These are phyloP conservation scores for Colletotrichum tropicale DNA, from an alignment of 2,329 filamentous ascomycete genomes.

Conservation along the genomic window DNA sequence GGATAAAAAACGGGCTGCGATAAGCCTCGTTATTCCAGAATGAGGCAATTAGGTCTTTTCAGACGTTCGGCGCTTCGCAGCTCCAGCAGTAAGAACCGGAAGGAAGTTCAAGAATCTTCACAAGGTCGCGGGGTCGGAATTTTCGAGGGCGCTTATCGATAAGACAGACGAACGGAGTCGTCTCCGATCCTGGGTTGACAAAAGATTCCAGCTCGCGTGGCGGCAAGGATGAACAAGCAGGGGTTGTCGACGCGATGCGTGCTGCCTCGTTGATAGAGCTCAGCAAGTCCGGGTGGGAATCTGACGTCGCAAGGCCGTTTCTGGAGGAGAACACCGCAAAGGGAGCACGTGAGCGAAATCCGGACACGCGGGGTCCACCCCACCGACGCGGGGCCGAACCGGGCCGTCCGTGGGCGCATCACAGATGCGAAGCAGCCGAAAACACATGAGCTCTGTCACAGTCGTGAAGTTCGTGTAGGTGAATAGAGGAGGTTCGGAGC, in stretches of 20 bases:
- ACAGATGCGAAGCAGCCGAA: not conserved
- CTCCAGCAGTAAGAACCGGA: not conserved
- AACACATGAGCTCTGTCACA: not conserved
- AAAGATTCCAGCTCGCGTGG: not conserved
- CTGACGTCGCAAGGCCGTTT: not conserved
- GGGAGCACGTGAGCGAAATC: not conserved
- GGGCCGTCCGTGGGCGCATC: not conserved
- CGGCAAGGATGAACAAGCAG: not conserved
- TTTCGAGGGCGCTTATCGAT: not conserved
- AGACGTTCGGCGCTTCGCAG: not conserved
- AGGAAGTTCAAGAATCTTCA: not conserved
- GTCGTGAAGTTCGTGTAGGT: not conserved
- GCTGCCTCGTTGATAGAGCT: not conserved
- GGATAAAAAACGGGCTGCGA: no score
- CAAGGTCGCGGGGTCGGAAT: not conserved
- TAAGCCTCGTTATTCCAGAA: no score
- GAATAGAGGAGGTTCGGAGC: not conserved
- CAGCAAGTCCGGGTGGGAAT: not conserved
- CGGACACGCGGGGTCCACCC: not conserved
- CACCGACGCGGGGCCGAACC: not conserved
- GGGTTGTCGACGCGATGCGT: not conserved
- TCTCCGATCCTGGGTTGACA: not conserved
- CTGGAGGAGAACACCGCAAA: not conserved
- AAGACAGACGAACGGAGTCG: not conserved
- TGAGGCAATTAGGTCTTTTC: no score